Percentiles rank a stretch among this genome's conserved stretches.
These are phyloP conservation scores for Chalciporus chontae DNA, from an alignment of 768 basidiomycete genomes.

Conservation along the genomic window DNA sequence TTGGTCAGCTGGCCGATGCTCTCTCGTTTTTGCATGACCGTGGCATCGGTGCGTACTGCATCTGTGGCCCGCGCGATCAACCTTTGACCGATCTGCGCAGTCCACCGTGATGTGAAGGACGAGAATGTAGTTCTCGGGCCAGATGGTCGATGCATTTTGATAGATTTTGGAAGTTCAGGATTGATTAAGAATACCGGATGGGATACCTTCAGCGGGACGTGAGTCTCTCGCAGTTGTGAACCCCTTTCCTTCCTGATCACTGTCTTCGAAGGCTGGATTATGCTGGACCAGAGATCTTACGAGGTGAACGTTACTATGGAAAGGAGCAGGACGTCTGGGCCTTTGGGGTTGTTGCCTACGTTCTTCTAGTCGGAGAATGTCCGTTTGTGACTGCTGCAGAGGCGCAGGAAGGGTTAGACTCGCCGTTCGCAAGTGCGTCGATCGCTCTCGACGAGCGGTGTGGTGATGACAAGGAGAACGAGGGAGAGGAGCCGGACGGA, in stretches of 20 bases:
- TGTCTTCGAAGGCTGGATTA: constrained; percentile 68
- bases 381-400: constrained; percentile 90
- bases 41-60: constrained; percentile 69
- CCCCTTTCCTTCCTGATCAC: constrained; percentile 8
- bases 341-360: constrained; percentile 94
- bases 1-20: constrained; percentile 94
- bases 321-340: constrained; percentile 99
- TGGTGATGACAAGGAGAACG: constrained; percentile 63
- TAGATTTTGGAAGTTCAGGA: constrained; percentile 95
- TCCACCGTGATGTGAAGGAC: constrained; percentile 98
- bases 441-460: constrained; percentile 81
- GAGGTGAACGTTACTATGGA: constrained; percentile 91
- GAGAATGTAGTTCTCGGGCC: constrained; percentile 90
- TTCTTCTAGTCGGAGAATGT: constrained; percentile 88
- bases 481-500: constrained; percentile 77
- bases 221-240: constrained; percentile 34
- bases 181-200: constrained; percentile 79
- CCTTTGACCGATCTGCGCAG: constrained; percentile 34
- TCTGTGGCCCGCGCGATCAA: constrained; percentile 1
- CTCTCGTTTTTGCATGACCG: constrained; percentile 83
- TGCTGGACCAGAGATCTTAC: constrained; percentile 93
- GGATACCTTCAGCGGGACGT: constrained; percentile 94
- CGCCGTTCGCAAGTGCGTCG: constrained; percentile 72
- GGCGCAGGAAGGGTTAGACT: constrained; percentile 78
- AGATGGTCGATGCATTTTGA: constrained; percentile 81